Conservation (phyloP, 2,329 filamentous ascomycete genomes). For the Ceratocystis cubensis region DNA sequence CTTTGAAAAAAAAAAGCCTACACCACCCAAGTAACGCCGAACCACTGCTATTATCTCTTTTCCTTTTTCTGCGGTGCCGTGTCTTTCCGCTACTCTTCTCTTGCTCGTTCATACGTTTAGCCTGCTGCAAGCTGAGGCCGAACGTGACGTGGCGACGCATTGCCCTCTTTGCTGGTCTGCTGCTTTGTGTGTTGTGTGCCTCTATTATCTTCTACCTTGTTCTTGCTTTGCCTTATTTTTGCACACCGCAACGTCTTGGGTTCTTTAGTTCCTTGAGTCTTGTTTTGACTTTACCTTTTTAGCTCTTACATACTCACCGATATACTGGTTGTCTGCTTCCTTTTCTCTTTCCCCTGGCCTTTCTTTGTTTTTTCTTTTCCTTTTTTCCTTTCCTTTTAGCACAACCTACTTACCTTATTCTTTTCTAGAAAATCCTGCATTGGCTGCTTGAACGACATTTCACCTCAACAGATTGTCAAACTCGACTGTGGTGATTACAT, state of each 20-base stretch:
- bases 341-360: conserved; percentile 4
- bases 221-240: neutral
- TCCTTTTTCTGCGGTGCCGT: conserved; percentile 3
- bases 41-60: neutral
- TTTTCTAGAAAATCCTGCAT: conserved; percentile 54
- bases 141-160: conserved; percentile 20
- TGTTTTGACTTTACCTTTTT: conserved; percentile 7
- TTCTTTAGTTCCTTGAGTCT: neutral
- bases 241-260: neutral
- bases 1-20: conserved; percentile 10
- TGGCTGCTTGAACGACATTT: conserved; percentile 57
- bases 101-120: neutral
- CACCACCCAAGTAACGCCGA: conserved; percentile 7
- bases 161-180: conserved; percentile 12
- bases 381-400: conserved; percentile 6
- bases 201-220: neutral
- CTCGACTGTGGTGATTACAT: conserved; percentile 70
- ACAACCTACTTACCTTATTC: conserved; percentile 8
- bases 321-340: neutral
- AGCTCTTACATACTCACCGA: conserved; percentile 3
- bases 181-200: conserved; percentile 9
- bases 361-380: neutral
- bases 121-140: neutral
- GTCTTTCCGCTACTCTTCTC: conserved; percentile 11
- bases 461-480: conserved; percentile 50